Conservation (phyloP, 345 rosid genomes). For the Sisymbrium irio region DNA sequence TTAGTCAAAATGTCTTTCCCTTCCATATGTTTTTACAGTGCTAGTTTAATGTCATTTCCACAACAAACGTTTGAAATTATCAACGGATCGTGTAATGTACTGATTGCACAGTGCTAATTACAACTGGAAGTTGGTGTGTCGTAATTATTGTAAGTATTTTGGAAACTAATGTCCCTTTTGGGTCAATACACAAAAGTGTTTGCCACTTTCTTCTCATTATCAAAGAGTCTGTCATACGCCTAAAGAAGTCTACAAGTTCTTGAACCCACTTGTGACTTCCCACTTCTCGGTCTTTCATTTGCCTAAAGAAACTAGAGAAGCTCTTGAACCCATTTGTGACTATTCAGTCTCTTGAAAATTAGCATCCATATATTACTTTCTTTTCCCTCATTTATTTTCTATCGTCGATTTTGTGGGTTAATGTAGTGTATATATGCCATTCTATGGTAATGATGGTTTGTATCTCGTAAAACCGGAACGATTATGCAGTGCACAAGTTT, state of each 20-base stretch:
- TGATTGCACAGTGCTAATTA: neutral
- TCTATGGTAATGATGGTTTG: neutral
- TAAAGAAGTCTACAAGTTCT: constrained; percentile 18
- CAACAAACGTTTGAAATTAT: neutral
- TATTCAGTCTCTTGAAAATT: neutral
- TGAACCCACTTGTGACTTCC: constrained; percentile 5
- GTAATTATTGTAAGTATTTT: neutral
- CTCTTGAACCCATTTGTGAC: constrained; percentile 8
- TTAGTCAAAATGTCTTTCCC: no score
- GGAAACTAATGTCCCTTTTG: constrained; percentile 11
- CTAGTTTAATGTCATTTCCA: no score
- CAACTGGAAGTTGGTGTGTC: constrained; percentile 4
- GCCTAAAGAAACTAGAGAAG: constrained; percentile 7
- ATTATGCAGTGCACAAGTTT: neutral
- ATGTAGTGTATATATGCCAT: no score
- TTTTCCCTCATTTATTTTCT: no score
- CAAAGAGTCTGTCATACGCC: constrained; percentile 4
- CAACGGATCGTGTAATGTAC: neutral
- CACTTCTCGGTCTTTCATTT: neutral
- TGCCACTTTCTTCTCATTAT: constrained; percentile 1
- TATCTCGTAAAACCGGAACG: neutral
- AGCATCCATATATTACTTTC: no score
- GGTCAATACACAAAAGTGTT: constrained; percentile 17
- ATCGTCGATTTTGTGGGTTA: neutral
- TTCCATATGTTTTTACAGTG: no score